Evolutionary conservation across 495 filamentous ascomycete genomes (phyloP).

Genomic region (Hamigera avellanea): DNA sequence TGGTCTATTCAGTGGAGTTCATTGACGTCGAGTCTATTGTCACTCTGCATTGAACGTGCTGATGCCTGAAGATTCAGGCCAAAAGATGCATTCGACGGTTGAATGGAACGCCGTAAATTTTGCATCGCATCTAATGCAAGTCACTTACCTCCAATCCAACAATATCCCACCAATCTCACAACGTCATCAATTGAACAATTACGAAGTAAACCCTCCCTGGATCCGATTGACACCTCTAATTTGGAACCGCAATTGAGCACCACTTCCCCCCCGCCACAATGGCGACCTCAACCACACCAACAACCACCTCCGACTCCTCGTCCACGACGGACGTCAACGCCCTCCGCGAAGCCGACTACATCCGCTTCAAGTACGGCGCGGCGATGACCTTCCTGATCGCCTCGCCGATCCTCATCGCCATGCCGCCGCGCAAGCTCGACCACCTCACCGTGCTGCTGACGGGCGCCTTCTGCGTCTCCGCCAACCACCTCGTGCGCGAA

Average conservation of each 20-base stretch:
- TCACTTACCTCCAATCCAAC: too few species aligned
- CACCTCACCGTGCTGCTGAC: conserved; percentile 46
- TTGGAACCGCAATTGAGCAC: too few species aligned
- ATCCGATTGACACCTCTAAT: too few species aligned
- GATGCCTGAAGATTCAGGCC: not conserved
- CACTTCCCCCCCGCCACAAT: not conserved
- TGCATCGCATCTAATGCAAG: too few species aligned
- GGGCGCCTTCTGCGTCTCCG: conserved; percentile 46
- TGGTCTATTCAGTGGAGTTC: too few species aligned
- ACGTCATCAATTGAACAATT: too few species aligned
- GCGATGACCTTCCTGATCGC: conserved; percentile 53
- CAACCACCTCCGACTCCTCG: conserved; percentile 2
- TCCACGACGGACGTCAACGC: conserved; percentile 1
- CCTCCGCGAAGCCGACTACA: conserved; percentile 31
- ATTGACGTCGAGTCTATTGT: too few species aligned
- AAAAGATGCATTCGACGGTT: not conserved
- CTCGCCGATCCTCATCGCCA: conserved; percentile 55
- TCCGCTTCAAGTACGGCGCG: conserved; percentile 44
- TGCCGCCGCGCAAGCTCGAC: conserved; percentile 74
- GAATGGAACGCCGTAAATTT: conserved; percentile 1
- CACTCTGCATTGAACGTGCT: too few species aligned
- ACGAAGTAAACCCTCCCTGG: too few species aligned
- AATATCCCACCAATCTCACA: too few species aligned
- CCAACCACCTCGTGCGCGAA: conserved; percentile 48
- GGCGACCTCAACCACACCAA: conserved; percentile 6